Evolutionary conservation across 208 protist genomes (phyloP), one percentile per base, ranked within the genome.

Genomic region (Trypanosoma grayi): DNA sequence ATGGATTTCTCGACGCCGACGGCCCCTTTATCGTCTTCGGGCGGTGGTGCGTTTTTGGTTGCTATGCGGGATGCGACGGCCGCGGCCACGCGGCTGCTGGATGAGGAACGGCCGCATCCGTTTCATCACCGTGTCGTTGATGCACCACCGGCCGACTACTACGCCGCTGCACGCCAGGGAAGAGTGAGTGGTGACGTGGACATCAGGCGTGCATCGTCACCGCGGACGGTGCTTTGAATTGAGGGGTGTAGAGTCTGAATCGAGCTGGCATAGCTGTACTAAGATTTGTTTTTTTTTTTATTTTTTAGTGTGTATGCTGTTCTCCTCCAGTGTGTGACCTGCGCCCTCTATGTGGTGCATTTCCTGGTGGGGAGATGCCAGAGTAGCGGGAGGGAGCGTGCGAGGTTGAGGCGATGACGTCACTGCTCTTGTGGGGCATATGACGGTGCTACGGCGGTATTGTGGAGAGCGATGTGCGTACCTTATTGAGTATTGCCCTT

Each of bases 61-160:
- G 54, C 30, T 11, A 47, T 60, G 36, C 54, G 54, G 16, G 54
- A 60, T 36, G 39, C 54, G 27, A 22, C 39, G 14, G 16, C 28
- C 14, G 33, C 52, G 16, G 20, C 28, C 18, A 14, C 37, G 36
- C 4, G 13, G n/a, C 25, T 18, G 39, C 37, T 37, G 11, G 13
- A 34, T 2, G 25, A 60, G 22, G 14, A 37, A 14, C 2, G 7
- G 7, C 18, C 13, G 14, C 14, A 59, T 18, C n/a, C 34, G 31
- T 59, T 47, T 50, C n/a, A 50, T 20, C 22, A 50, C 39, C 22
- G 9, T 51, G 5, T 51, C n/a, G 27, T 16, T 31, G 45, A 9
- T 13, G 6, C 39, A 14, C 39, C 39, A 14, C 39, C 39, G 4
- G 39, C 39, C 11, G 39, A 43, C 11, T 43, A 43, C 20, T 43